phyloP scores from a whole-genome alignment of 2,329 filamentous ascomycete species.

The Ascocoryne sarcoides region DNA sequence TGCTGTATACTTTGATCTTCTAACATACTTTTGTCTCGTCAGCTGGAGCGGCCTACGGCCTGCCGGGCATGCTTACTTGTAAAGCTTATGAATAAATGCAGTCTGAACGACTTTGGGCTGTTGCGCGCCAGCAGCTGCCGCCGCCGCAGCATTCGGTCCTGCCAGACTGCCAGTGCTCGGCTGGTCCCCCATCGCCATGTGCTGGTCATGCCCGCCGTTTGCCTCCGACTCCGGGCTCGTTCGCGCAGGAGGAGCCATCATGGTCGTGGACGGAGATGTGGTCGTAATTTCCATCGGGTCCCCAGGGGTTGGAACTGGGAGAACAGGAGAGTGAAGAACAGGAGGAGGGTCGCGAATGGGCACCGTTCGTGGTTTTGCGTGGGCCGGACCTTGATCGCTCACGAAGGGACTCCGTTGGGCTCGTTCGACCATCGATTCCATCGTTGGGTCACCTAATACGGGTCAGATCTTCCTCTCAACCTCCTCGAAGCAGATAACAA shows the following conservation, averaged over 20 bases:
- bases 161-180: constrained; percentile 28
- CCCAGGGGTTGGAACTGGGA: constrained; percentile 47
- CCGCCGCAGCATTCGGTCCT: constrained; percentile 30
- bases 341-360: constrained; percentile 33
- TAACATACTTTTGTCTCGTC: constrained; percentile 64
- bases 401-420: constrained; percentile 23
- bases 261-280: constrained; percentile 39
- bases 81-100: constrained; percentile 97
- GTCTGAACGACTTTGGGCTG: constrained; percentile 98
- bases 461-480: too few relatives aligned
- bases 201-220: constrained; percentile 27
- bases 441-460: constrained; percentile 25
- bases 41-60: constrained; percentile 9
- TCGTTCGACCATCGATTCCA: constrained; percentile 25
- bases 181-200: constrained; percentile 27
- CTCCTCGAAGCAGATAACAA: too few relatives aligned
- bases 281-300: constrained; percentile 55
- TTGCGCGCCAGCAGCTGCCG: constrained; percentile 66
- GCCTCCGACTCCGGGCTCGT: constrained; percentile 27
- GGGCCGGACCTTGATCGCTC: constrained; percentile 18
- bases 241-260: constrained; percentile 28
- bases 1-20: constrained; percentile 91
- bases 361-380: constrained; percentile 34
- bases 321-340: constrained; percentile 41
- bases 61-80: constrained; percentile 60